Evolutionary conservation across 2,329 filamentous ascomycete genomes (phyloP).

Genomic region (Hirsutella minnesotensis): DNA sequence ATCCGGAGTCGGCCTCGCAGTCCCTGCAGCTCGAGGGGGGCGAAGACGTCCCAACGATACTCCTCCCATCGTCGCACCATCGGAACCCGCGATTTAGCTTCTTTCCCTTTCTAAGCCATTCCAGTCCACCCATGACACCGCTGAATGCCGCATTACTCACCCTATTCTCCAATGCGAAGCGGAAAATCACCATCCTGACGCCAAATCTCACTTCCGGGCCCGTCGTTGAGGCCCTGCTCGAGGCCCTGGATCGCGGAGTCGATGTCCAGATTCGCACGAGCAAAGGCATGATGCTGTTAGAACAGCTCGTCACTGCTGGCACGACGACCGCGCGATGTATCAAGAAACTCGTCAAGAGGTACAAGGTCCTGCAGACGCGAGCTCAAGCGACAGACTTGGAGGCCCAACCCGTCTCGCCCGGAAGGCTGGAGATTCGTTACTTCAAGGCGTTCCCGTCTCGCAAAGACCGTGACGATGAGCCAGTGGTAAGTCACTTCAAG

Average conservation of each 20-base stretch:
- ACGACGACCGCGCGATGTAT: slow-evolving; percentile 60
- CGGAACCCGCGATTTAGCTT: slow-evolving; percentile 52
- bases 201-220: slow-evolving; percentile 64
- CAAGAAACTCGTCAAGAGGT: slow-evolving; percentile 42
- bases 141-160: slow-evolving; percentile 54
- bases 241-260: slow-evolving; percentile 53
- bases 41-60: slow-evolving; percentile 37
- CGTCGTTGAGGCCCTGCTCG: slow-evolving; percentile 48
- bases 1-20: slow-evolving; percentile 15
- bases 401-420: slow-evolving; percentile 26
- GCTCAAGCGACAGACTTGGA: slow-evolving; percentile 23
- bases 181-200: slow-evolving; percentile 57
- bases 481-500: slow-evolving; percentile 68
- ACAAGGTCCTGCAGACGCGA: slow-evolving; percentile 23
- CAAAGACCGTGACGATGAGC: slow-evolving; percentile 33
- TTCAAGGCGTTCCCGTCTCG: slow-evolving; percentile 32
- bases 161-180: slow-evolving; percentile 45
- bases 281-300: slow-evolving; percentile 59
- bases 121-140: slow-evolving; percentile 47
- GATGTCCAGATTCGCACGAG: slow-evolving; percentile 57
- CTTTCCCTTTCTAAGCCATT: slow-evolving; percentile 40
- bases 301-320: slow-evolving; percentile 70
- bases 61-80: slow-evolving; percentile 66
- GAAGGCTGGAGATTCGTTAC: slow-evolving; percentile 46
- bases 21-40: slow-evolving; percentile 13